These are phyloP conservation scores for Ogataea haglerorum DNA, from an alignment of 805 yeast genomes.

Conservation along the genomic window DNA sequence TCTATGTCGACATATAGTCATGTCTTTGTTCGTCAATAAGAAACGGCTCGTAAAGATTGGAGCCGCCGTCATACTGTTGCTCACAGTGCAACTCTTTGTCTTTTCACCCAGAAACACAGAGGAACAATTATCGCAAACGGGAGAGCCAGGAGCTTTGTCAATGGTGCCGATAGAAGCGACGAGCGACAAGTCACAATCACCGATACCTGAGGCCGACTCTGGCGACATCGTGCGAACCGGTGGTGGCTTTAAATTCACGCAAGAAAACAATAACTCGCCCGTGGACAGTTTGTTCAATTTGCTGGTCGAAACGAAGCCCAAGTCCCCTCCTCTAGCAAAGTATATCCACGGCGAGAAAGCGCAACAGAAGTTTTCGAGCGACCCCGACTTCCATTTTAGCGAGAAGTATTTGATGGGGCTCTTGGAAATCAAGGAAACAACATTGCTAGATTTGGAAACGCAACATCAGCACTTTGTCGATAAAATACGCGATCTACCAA, in stretches of 20 bases:
- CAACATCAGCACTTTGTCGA: constrained; percentile 16
- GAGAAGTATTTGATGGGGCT: constrained; percentile 44
- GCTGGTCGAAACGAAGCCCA: constrained; percentile 30
- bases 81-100: not conserved
- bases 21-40: not conserved
- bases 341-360: constrained; percentile 42
- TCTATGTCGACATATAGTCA: not conserved
- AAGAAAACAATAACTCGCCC: constrained; percentile 2
- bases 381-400: constrained; percentile 41
- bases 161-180: not conserved
- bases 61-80: not conserved
- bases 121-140: not conserved
- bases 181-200: too few species aligned
- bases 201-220: not conserved
- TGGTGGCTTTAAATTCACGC: not conserved
- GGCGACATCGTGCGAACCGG: constrained; percentile 1
- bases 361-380: constrained; percentile 39
- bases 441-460: constrained; percentile 23
- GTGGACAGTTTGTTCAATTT: constrained; percentile 25
- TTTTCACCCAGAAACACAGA: not conserved
- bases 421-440: constrained; percentile 35
- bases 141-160: not conserved
- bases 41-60: constrained; percentile 3
- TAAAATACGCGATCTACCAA: constrained; percentile 34
- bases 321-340: constrained; percentile 39